phyloP scores from a whole-genome alignment of 2,329 filamentous ascomycete species.

The Cercospora citrullina region DNA sequence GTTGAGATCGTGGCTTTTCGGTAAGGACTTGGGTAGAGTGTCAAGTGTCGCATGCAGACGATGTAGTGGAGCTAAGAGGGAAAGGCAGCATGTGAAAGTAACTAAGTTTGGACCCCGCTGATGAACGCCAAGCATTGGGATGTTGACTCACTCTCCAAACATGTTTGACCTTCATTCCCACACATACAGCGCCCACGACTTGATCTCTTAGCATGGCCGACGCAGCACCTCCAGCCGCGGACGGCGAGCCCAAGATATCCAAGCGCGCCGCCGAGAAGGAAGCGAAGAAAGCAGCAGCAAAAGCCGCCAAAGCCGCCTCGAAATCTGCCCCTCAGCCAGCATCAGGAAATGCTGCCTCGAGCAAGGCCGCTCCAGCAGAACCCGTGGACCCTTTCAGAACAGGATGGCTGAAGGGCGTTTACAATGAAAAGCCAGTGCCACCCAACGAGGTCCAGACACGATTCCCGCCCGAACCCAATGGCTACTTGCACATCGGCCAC shows the following conservation, averaged over 20 bases:
- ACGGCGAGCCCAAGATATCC: conserved; percentile 41
- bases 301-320: conserved; percentile 45
- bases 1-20: conserved; percentile 14
- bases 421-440: conserved; percentile 50
- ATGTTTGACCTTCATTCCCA: not conserved
- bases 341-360: conserved; percentile 19
- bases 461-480: conserved; percentile 70
- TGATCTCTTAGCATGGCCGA: conserved; percentile 33
- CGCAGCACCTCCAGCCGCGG: conserved; percentile 21
- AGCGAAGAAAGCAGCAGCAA: conserved; percentile 52
- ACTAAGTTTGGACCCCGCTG: not conserved
- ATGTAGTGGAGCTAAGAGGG: not conserved
- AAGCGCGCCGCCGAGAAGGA: conserved; percentile 53
- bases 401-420: conserved; percentile 53
- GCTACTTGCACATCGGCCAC: conserved; percentile 90
- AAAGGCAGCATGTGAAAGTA: conserved; percentile 1
- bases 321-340: conserved; percentile 37
- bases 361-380: conserved; percentile 36
- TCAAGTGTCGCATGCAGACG: conserved; percentile 6
- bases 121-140: conserved; percentile 2
- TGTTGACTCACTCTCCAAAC: conserved; percentile 9
- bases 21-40: not conserved
- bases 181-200: not conserved
- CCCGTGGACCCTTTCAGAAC: conserved; percentile 51
- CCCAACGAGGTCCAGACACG: conserved; percentile 47